A percentile compares a stretch with the other conserved stretches of the same genome.
These are phyloP conservation scores for Morella rubra DNA, from an alignment of 306 rosid species.

Conservation along the genomic window DNA sequence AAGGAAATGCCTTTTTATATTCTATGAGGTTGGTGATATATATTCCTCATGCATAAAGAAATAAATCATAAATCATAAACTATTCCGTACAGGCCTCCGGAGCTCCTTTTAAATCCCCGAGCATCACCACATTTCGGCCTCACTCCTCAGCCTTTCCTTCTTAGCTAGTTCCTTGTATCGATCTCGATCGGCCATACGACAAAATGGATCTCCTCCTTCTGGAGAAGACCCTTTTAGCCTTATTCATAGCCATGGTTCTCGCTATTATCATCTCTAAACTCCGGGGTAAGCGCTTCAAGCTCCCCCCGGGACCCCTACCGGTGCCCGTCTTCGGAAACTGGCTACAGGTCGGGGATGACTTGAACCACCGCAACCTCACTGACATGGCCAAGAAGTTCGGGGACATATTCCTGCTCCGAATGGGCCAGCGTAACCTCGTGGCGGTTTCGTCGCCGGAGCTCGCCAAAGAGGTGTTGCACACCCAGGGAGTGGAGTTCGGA, in stretches of 20 bases:
- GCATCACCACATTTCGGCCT: no score
- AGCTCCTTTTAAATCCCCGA: no score
- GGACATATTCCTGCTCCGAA: slow-evolving; percentile 75
- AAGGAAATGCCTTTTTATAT: no score
- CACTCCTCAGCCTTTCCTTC: no score
- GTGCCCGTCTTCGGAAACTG: slow-evolving; percentile 85
- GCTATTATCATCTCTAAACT: slow-evolving; percentile 62
- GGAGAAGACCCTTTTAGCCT: slow-evolving; percentile 72
- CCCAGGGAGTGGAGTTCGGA: slow-evolving; percentile 88
- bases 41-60: no score
- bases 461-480: slow-evolving; percentile 84
- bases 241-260: slow-evolving; percentile 47
- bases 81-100: no score
- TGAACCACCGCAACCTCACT: slow-evolving; percentile 87
- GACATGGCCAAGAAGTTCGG: slow-evolving; percentile 76
- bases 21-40: no score
- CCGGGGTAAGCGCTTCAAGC: slow-evolving; percentile 70
- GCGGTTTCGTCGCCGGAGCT: slow-evolving; percentile 81
- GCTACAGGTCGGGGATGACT: slow-evolving; percentile 94
- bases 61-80: no score
- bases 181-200: no score
- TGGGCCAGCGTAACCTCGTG: slow-evolving; percentile 87
- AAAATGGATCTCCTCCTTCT: slow-evolving; percentile 77
- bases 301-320: slow-evolving; percentile 85
- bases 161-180: no score